Conservation (phyloP, 441 rosid species). For the Mallotus repandus region DNA sequence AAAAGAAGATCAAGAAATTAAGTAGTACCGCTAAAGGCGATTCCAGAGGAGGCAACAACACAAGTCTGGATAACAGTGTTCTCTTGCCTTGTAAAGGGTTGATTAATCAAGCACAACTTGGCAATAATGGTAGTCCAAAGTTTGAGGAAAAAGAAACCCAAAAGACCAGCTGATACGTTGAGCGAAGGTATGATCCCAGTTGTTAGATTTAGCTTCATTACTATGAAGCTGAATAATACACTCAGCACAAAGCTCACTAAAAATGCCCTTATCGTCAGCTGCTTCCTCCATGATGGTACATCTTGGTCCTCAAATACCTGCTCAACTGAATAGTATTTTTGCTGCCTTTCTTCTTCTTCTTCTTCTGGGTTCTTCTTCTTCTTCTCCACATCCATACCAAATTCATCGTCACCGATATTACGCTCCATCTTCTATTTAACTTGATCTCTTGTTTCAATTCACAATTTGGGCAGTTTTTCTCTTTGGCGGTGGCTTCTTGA, state of each 20-base stretch:
- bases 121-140: conserved; percentile 63
- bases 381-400: not conserved
- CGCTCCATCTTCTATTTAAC: not conserved
- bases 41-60: conserved; percentile 79
- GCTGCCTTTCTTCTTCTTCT: conserved; percentile 22
- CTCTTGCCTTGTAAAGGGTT: conserved; percentile 83
- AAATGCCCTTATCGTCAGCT: conserved; percentile 69
- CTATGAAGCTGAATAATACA: conserved; percentile 71
- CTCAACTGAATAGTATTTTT: conserved; percentile 47
- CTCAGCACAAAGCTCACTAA: conserved; percentile 64
- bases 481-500: too few species aligned
- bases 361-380: conserved; percentile 1
- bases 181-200: conserved; percentile 80
- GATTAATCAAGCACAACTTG: conserved; percentile 43
- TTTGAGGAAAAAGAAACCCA: conserved; percentile 79
- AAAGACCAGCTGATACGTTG: conserved; percentile 76
- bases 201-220: conserved; percentile 81
- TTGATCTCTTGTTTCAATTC: too few species aligned
- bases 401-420: not conserved
- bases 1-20: not conserved
- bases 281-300: conserved; percentile 68
- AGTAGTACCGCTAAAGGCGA: conserved; percentile 72
- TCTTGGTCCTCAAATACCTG: conserved; percentile 42
- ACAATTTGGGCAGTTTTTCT: too few species aligned
- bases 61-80: conserved; percentile 42